Evolutionary conservation across 163 green algal genomes (phyloP).

Genomic region (Chlorella variabilis): DNA sequence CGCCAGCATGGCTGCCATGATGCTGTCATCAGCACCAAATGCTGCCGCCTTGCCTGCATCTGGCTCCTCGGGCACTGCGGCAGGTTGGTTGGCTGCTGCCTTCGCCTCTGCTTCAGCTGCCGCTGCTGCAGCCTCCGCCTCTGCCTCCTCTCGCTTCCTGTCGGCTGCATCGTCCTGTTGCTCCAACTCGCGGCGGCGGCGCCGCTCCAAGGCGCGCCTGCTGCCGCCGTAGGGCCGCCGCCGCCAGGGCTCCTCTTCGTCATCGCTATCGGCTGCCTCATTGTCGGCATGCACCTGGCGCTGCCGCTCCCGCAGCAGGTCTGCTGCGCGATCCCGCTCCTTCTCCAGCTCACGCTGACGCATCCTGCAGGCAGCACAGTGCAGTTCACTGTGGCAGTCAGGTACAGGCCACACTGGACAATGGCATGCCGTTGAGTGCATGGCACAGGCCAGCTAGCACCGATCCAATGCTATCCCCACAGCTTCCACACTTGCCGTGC

Average conservation of each 20-base stretch:
- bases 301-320: slow-evolving; percentile 47
- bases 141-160: slow-evolving; percentile 33
- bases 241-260: slow-evolving; percentile 60
- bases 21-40: slow-evolving; percentile 62
- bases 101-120: background rate
- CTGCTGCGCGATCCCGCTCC: slow-evolving; percentile 56
- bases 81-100: slow-evolving; percentile 3
- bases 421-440: too few species aligned
- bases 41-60: background rate
- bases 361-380: slow-evolving; percentile 34
- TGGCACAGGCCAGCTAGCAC: background rate
- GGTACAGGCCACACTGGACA: background rate
- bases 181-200: slow-evolving; percentile 57
- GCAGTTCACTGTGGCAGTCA: background rate
- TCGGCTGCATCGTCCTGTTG: slow-evolving; percentile 61
- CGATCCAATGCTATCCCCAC: background rate
- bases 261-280: slow-evolving; percentile 58
- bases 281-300: slow-evolving; percentile 52
- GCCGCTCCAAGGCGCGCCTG: slow-evolving; percentile 55
- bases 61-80: background rate
- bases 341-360: slow-evolving; percentile 45
- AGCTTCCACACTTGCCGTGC: background rate
- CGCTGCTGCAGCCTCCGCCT: slow-evolving; percentile 23
- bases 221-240: slow-evolving; percentile 51
- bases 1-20: slow-evolving; percentile 74